A percentile compares a stretch with the other conserved stretches of the same genome.
These are phyloP conservation scores for Astrephomene gubernaculifera DNA, from an alignment of 139 green algal genomes.

Conservation along the genomic window DNA sequence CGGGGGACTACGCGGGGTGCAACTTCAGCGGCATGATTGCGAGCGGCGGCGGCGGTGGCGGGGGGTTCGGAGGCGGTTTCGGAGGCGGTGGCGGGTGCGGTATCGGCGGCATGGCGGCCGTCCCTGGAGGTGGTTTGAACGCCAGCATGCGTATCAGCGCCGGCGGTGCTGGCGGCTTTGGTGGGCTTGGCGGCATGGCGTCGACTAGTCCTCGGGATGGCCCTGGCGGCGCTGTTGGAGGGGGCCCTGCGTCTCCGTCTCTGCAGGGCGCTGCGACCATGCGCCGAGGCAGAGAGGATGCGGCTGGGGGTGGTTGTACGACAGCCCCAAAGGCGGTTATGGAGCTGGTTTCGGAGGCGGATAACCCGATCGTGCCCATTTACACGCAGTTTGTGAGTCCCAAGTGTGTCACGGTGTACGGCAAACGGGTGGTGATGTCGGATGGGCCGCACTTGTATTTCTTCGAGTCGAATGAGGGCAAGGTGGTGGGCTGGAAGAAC, in stretches of 20 bases:
- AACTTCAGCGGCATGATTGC: not conserved
- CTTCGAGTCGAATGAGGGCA: slow-evolving; percentile 39
- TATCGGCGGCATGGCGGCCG: not conserved
- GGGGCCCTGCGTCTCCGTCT: not conserved
- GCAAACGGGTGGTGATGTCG: slow-evolving; percentile 43
- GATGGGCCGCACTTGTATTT: slow-evolving; percentile 44
- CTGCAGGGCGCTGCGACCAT: slow-evolving; percentile 26
- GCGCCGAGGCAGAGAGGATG: slow-evolving; percentile 21
- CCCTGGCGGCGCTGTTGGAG: no score
- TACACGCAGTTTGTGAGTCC: slow-evolving; percentile 37
- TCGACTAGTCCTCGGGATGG: not conserved
- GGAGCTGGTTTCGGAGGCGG: slow-evolving; percentile 39
- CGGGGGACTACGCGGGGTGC: slow-evolving; percentile 24
- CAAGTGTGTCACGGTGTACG: not conserved
- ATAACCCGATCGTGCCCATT: slow-evolving; percentile 43
- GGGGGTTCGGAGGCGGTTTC: not conserved
- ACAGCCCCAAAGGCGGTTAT: no score
- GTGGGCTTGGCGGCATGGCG: not conserved
- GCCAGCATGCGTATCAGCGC: no score
- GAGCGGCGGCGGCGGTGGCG: not conserved
- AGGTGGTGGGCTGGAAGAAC: slow-evolving; percentile 43
- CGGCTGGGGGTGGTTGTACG: no score
- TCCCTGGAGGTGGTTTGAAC: no score
- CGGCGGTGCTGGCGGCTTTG: not conserved
- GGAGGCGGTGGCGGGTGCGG: not conserved